Evolutionary conservation across 306 rosid genomes (phyloP).

Genomic region (Alnus rubra): DNA sequence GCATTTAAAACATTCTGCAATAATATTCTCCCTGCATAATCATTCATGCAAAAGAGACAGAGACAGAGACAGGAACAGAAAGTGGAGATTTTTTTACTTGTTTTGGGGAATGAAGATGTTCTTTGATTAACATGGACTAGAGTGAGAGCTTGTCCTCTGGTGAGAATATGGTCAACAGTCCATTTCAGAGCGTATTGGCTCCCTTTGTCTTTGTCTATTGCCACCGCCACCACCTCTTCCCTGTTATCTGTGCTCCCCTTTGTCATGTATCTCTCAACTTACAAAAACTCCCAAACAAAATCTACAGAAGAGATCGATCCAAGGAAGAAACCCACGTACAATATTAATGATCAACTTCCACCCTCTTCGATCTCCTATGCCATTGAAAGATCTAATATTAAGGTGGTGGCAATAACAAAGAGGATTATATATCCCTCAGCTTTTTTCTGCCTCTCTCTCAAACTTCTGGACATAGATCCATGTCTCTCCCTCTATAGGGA

Average conservation of each 20-base stretch:
- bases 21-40: background rate
- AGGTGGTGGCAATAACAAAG: background rate
- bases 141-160: conserved; percentile 60
- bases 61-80: background rate
- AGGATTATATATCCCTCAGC: background rate
- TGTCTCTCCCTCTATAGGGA: background rate
- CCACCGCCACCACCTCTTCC: conserved; percentile 64
- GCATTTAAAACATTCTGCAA: background rate
- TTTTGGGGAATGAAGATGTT: conserved; percentile 40
- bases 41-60: background rate
- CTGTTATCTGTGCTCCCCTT: conserved; percentile 42
- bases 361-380: background rate
- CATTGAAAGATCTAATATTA: background rate
- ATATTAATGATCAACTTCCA: no score
- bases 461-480: background rate
- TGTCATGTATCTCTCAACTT: conserved; percentile 34
- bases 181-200: conserved; percentile 83
- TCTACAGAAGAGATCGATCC: background rate
- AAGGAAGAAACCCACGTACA: background rate
- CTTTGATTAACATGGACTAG: conserved; percentile 62
- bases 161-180: conserved; percentile 75
- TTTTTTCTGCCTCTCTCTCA: background rate
- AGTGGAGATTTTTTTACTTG: conserved; percentile 31
- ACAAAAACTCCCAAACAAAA: background rate
- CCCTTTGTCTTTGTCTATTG: conserved; percentile 68